phyloP scores from a whole-genome alignment of 2,329 filamentous ascomycete genomes.

The Ophiostoma quercus region DNA sequence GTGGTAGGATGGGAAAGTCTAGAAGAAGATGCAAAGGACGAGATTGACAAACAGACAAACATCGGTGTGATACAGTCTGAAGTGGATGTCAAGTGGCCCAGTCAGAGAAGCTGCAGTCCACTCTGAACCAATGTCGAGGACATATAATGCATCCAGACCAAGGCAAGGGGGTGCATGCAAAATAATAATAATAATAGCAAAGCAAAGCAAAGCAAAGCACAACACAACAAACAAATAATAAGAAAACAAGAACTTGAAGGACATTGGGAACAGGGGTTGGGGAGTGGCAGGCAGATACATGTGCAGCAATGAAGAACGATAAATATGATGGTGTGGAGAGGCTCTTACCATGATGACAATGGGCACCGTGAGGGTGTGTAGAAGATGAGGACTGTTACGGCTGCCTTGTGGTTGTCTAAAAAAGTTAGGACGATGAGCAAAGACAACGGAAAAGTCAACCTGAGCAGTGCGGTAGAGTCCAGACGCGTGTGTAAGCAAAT shows the following conservation, averaged over 20 bases:
- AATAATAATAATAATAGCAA: not conserved
- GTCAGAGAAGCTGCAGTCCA: conserved; percentile 9
- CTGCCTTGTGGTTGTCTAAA: conserved; percentile 22
- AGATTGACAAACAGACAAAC: conserved; percentile 18
- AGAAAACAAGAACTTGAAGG: not conserved
- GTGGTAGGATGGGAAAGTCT: conserved; percentile 19
- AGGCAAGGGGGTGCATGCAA: not conserved
- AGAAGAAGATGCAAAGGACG: conserved; percentile 27
- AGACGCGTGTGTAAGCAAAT: not conserved
- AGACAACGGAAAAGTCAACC: not conserved
- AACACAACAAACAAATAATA: not conserved
- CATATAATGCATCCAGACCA: not conserved
- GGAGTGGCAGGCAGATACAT: not conserved
- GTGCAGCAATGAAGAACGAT: not conserved
- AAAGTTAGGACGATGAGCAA: not conserved
- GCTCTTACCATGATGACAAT: conserved; percentile 47
- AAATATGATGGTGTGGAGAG: not conserved
- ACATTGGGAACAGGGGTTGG: not conserved
- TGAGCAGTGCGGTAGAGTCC: not conserved
- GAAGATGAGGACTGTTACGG: conserved; percentile 33
- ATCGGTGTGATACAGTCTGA: conserved; percentile 17
- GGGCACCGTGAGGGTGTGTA: conserved; percentile 35
- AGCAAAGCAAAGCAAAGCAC: no score
- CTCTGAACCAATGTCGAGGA: not conserved
- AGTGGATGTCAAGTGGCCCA: conserved; percentile 11